Percentiles rank a stretch among this genome's conserved stretches.
Evolutionary conservation across 176 grass and related monocot species (phyloP).

Genomic region (Guadua angustifolia): DNA sequence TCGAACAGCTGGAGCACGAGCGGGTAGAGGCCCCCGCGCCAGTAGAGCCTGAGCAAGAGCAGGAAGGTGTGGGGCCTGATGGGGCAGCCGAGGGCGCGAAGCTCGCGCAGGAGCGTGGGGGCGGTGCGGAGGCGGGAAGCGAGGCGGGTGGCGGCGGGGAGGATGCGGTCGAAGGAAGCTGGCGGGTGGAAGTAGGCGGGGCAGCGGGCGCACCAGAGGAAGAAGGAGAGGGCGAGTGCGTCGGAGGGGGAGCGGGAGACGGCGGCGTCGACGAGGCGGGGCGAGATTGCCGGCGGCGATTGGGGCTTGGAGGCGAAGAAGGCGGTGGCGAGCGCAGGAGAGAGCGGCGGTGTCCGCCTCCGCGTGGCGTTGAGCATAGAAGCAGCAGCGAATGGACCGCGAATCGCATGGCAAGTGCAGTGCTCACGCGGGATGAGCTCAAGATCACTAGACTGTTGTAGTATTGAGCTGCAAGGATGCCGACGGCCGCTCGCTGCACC

Average conservation of each 20-base stretch:
- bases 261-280: constrained; percentile 53
- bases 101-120: constrained; percentile 53
- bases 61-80: constrained; percentile 76
- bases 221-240: constrained; percentile 67
- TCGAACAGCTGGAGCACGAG: constrained; percentile 70
- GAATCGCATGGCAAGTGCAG: too few species aligned
- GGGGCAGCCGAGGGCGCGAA: constrained; percentile 56
- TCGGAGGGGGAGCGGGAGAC: constrained; percentile 71
- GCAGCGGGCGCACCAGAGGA: constrained; percentile 82
- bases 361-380: constrained; percentile 51
- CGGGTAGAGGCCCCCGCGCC: constrained; percentile 66
- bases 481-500: too few species aligned
- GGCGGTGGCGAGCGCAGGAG: constrained; percentile 43
- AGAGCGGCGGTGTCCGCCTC: constrained; percentile 42
- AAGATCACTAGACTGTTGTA: too few species aligned
- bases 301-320: constrained; percentile 36
- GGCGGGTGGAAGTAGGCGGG: constrained; percentile 78
- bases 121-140: constrained; percentile 58
- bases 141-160: constrained; percentile 68
- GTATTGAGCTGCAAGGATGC: too few species aligned
- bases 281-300: constrained; percentile 39
- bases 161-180: constrained; percentile 63
- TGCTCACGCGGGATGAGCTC: too few species aligned
- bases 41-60: constrained; percentile 75
- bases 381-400: constrained; percentile 15